phyloP scores from a whole-genome alignment of 179 eudicot species.

The Pouteria campechiana region DNA sequence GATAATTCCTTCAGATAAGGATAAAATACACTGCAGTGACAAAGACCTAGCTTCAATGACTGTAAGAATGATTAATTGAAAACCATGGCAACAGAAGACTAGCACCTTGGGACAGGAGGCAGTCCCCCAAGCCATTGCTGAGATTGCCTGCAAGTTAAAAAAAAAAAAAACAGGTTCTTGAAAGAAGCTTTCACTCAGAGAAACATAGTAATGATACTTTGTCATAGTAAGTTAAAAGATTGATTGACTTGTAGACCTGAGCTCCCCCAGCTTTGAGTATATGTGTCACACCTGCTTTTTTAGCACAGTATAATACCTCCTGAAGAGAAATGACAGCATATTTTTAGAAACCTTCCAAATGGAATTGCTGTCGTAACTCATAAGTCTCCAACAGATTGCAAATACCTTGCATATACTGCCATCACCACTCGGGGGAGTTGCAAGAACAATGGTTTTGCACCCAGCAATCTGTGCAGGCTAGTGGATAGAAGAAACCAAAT shows the following conservation, averaged over 20 bases:
- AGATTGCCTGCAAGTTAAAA: slow-evolving; percentile 54
- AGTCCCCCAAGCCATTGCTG: slow-evolving; percentile 99
- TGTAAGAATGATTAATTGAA: too few species aligned
- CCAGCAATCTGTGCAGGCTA: slow-evolving; percentile 99
- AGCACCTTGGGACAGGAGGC: slow-evolving; percentile 93
- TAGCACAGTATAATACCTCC: slow-evolving; percentile 98
- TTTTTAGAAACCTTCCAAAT: background rate
- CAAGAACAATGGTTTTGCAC: slow-evolving; percentile 86
- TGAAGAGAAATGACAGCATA: slow-evolving; percentile 10
- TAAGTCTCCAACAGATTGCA: too few species aligned
- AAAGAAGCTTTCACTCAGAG: too few species aligned
- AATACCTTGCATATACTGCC: slow-evolving; percentile 93
- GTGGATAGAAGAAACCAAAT: slow-evolving; percentile 7
- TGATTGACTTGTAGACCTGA: slow-evolving; percentile 43
- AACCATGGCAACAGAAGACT: too few species aligned
- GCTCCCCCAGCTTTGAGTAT: slow-evolving; percentile 99
- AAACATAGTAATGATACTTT: background rate
- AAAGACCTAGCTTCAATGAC: too few species aligned
- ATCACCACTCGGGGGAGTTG: slow-evolving; percentile 86
- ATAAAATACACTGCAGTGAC: too few species aligned
- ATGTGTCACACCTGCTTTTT: slow-evolving; percentile 98
- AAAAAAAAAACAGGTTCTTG: background rate
- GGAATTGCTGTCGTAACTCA: too few species aligned
- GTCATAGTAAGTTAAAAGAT: background rate
- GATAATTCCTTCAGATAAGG: too few species aligned